Base-by-base conservation (phyloP, 2,329 filamentous ascomycete genomes). In the Juglanconis juglandina region DNA sequence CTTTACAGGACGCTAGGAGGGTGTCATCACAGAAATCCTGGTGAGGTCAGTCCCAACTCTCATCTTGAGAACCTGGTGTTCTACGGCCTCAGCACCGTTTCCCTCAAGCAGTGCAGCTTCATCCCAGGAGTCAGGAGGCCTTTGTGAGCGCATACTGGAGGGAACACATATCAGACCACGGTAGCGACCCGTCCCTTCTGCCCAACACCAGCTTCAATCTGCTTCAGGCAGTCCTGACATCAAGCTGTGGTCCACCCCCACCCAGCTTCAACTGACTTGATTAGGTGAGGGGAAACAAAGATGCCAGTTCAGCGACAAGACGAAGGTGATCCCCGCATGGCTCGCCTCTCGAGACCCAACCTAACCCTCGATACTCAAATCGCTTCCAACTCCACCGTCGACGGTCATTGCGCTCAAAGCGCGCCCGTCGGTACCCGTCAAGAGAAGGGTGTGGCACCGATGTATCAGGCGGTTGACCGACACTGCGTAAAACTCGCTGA, bases 381-480 rank as follows among this genome's bases (percentile, higher is more conserved):
- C 11, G 11, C 50, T 30, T 17, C 30, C 11, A 48, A 56, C 13
- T 17, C 39, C 14, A 39, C 5, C 11, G 8, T 14, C 42, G 55
- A 52, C 48, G 35, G n/a, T 39, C n/a, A 4, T 2, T 33, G 14
- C 35, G 34, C 35, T 46, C 51, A 48, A 42, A 63, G 61, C 35
- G 61, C 61, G 37, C 61, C 61, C 7, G 58, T 57, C 32, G 55
- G 55, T 51, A 56, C 58, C 24, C 58, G 61, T 32, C 58, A 41
- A 48, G 58, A 63, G n/a, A 51, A 37, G 14, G 58, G 61, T 1
- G 17, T 58, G 1, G 50, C 39, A 13, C 54, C 58, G 4, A 56
- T 61, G 51, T 41, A 58, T 11, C 54, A 61, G 13, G 41, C 54
- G 13, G 35, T 41, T n/a, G 61, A 63, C 32, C 50, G 46, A 14